Evolutionary conservation across 2,329 filamentous ascomycete genomes (phyloP), one percentile per base, ranked within the genome.

Genomic region (Cladosporium sp.): DNA sequence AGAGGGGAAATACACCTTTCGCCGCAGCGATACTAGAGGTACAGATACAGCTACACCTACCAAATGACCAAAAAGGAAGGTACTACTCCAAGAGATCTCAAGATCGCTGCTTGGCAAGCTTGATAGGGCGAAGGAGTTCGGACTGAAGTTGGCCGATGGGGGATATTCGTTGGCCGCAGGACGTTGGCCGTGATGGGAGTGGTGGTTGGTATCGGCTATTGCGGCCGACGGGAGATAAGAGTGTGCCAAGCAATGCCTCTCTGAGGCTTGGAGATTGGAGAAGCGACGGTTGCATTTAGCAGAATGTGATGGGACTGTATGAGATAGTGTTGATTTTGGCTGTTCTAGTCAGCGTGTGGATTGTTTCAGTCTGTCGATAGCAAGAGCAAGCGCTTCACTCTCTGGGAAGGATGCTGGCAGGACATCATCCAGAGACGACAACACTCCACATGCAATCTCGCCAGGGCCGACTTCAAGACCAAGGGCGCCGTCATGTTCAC

Each of bases 51-150:
- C 18, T n/a, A 41, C 21, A 18, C 21, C 57, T 44, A 58, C 21
- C 32, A 26, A 1, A 21, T 36, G 30, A 24, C 59, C 59, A 7
- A 36, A 51, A 3, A 54, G 59, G 59, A 62, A 62, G 59, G 59
- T 62, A 14, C n/a, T 14, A 18, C 14, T 34, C 32, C 28, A 34
- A 32, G 28, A 52, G 24, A 28, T 10, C 14, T 15, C 28, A 28
- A 34, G 59, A 62, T 62, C 59, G 59, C 47, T 38, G 59, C 59
- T 62, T 62, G 59, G 59, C 59, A 26, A 54, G 59, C 59, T 62
- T 54, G 59, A 62, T 62, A 38, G 12, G 47, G 59, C 57, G 36
- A 59, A 59, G 55, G 7, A 1, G 2, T 59, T 59, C 57, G 57
- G 57, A 59, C 57, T 44, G 57, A 59, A 59, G 57, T 59, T 59